Conservation (phyloP, 2,329 filamentous ascomycete species). For the Claviceps cyperi region DNA sequence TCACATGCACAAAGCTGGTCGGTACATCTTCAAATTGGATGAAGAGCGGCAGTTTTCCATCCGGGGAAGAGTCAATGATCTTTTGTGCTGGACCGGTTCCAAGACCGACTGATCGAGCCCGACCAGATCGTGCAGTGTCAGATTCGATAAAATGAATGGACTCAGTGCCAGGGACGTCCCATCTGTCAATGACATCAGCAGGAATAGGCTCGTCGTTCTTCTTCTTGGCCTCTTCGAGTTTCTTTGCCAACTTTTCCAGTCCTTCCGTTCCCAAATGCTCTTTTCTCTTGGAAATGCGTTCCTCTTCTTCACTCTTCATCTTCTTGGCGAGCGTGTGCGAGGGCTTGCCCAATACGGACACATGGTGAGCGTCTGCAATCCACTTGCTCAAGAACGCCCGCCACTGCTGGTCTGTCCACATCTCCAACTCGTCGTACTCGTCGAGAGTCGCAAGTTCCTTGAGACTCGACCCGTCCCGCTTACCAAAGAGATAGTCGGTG, state of each 20-base stretch:
- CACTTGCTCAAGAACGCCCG: conserved; percentile 66
- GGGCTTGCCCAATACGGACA: conserved; percentile 79
- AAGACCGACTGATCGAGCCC: conserved; percentile 56
- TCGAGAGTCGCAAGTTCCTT: conserved; percentile 39
- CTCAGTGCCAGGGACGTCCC: conserved; percentile 69
- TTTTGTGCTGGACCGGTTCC: conserved; percentile 58
- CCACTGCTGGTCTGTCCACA: conserved; percentile 79
- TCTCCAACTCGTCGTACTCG: conserved; percentile 55
- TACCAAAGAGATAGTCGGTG: conserved; percentile 81
- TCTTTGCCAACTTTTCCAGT: conserved; percentile 56
- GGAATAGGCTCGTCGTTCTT: conserved; percentile 86
- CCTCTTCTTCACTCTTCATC: conserved; percentile 69
- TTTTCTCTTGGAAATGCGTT: conserved; percentile 64
- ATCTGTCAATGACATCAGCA: conserved; percentile 61
- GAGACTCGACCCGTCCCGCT: conserved; percentile 66
- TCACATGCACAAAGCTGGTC: conserved; percentile 82
- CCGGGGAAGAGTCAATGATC: conserved; percentile 54
- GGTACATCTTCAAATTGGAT: conserved; percentile 94
- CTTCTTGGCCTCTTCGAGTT: conserved; percentile 68
- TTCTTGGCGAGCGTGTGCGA: conserved; percentile 66
- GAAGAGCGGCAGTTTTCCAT: conserved; percentile 58
- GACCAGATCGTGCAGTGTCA: conserved; percentile 66
- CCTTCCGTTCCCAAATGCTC: conserved; percentile 70
- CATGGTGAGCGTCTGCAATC: conserved; percentile 71
- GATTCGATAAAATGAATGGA: conserved; percentile 94